Evolutionary conservation across 2,329 filamentous ascomycete genomes (phyloP).

Genomic region (Tolypocladium amazonense): DNA sequence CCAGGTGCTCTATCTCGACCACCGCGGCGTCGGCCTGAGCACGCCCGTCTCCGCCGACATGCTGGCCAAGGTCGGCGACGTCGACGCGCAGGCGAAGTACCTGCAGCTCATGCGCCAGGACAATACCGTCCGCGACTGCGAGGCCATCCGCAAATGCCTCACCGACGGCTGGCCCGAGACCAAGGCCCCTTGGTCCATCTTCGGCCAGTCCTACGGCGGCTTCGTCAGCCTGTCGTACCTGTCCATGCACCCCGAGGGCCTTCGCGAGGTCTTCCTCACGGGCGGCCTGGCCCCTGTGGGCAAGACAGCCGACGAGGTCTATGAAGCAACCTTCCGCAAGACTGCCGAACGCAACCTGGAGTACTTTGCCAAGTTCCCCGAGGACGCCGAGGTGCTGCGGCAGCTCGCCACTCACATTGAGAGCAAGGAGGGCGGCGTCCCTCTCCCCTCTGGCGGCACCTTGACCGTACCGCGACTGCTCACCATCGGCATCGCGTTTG

Average conservation of each 20-base stretch:
- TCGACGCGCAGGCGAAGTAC: constrained; percentile 64
- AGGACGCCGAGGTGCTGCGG: constrained; percentile 61
- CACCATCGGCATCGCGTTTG: constrained; percentile 68
- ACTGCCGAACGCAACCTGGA: constrained; percentile 61
- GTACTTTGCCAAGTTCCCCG: constrained; percentile 79
- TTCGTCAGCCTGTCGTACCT: constrained; percentile 80
- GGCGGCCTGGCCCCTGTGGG: constrained; percentile 76
- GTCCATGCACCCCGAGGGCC: constrained; percentile 64
- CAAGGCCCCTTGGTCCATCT: constrained; percentile 70
- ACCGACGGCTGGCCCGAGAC: constrained; percentile 58
- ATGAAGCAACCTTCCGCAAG: constrained; percentile 59
- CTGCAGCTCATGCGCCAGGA: constrained; percentile 80
- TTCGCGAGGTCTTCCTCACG: constrained; percentile 75
- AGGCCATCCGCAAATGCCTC: constrained; percentile 69
- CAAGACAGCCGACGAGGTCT: constrained; percentile 62
- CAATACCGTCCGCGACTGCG: constrained; percentile 79
- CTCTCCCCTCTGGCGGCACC: constrained; percentile 59
- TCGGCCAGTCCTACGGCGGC: constrained; percentile 88
- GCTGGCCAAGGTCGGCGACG: constrained; percentile 32
- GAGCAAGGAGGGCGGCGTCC: constrained; percentile 40
- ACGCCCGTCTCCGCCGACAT: constrained; percentile 67
- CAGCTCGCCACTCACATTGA: constrained; percentile 55
- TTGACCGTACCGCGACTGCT: constrained; percentile 67
- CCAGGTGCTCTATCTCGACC: constrained; percentile 78
- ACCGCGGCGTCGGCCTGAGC: constrained; percentile 80